Evolutionary conservation across 768 basidiomycete genomes (phyloP).

Genomic region (Polyporus arcularius): DNA sequence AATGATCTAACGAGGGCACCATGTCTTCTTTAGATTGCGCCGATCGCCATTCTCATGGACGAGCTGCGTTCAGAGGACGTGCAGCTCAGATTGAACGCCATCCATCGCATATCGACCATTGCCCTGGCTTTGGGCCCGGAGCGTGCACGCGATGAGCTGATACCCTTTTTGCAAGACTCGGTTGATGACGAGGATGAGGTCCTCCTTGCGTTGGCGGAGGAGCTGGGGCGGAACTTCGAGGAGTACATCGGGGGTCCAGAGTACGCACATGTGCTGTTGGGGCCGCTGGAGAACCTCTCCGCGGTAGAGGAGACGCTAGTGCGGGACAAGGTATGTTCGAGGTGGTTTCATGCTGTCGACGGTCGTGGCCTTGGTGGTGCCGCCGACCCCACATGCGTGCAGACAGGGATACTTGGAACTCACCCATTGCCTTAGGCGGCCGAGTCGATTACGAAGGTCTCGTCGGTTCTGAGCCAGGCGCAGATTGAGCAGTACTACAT

Average conservation of each 20-base stretch:
- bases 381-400: neutral
- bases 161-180: constrained; percentile 98
- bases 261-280: constrained; percentile 83
- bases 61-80: constrained; percentile 98
- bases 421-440: constrained; percentile 65
- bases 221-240: constrained; percentile 88
- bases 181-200: constrained; percentile 99
- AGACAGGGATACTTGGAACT: neutral
- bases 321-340: constrained; percentile 80
- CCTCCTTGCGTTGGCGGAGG: constrained; percentile 91
- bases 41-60: constrained; percentile 97
- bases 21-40: constrained; percentile 64
- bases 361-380: neutral
- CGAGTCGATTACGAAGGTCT: constrained; percentile 92
- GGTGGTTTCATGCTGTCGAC: neutral
- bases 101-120: constrained; percentile 97
- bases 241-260: constrained; percentile 93
- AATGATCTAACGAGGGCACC: neutral
- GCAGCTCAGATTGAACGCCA: constrained; percentile 92
- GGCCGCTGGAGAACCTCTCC: constrained; percentile 92
- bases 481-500: constrained; percentile 92
- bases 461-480: constrained; percentile 67
- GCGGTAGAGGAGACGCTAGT: constrained; percentile 98
- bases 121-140: constrained; percentile 94
- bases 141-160: constrained; percentile 91